Base-by-base conservation (phyloP, 805 yeast species). In the Dipodascopsis uninucleata region DNA sequence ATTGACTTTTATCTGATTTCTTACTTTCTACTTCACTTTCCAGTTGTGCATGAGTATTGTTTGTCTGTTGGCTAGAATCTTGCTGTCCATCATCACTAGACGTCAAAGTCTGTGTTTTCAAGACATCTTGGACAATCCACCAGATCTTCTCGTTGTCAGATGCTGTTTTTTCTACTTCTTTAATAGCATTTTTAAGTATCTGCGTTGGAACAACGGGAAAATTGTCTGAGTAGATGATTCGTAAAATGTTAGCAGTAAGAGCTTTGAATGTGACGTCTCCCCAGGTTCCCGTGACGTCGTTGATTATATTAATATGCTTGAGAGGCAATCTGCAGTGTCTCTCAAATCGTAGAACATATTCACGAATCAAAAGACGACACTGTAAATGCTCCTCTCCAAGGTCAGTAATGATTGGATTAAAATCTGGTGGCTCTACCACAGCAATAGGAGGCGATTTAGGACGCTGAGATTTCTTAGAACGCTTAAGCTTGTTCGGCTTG, bases 331-430 rank as follows among this genome's bases (percentile, higher is more conserved):
- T 52, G 38, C 68, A 61, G 26, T 65, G 60, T 43, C 59, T 59
- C 49, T 68, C 71, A 49, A 68, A 68, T 5, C 71, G 56, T 20
- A 65, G 45, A 22, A 68, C 47, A 37, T 61, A 68, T 46, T 68
- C 71, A 16, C 71, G 61, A 17, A 68, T 39, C 20, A 55, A 53
- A n/a, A 63, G 52, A 18, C 64, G 58, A 12, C 52, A 49, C 67
- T 69, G 66, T 16, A 68, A 48, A 33, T 59, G 41, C 25, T 59
- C 57, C 10, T 48, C 52, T 21, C 63, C 43, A 41, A 50, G 45
- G 16, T 47, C 55, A 14, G 62, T 36, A 5, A 50, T 36, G 28
- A 66, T 41, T 3, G 53, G 55, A 35, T 28, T 40, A 35, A 65
- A 62, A 25, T 41, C 49, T 6, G 69, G 68, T 5, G 60, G 58